Conservation (phyloP, 2,329 filamentous ascomycete genomes). For the Diaporthe vaccinii region DNA sequence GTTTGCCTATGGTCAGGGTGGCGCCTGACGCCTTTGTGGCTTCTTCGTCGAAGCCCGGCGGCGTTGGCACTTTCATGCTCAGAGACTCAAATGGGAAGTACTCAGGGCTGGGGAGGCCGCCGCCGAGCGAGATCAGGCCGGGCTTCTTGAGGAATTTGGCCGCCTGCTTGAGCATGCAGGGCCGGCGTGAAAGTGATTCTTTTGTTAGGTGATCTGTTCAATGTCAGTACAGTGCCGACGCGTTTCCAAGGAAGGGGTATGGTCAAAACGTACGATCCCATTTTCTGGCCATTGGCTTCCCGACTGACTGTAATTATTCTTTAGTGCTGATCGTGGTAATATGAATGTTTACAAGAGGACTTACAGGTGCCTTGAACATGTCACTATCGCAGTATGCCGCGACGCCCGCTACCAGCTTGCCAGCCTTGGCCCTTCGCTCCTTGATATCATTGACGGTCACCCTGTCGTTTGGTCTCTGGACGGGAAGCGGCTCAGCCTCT, state of each 20-base stretch:
- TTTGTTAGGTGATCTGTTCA: constrained; percentile 67
- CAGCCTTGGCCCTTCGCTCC: constrained; percentile 77
- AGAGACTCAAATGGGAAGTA: constrained; percentile 93
- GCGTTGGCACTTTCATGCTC: constrained; percentile 77
- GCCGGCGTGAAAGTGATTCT: constrained; percentile 73
- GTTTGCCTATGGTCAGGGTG: constrained; percentile 80
- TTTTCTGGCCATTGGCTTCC: constrained; percentile 82
- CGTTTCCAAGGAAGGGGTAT: neutral
- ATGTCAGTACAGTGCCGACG: constrained; percentile 27
- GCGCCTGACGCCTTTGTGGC: constrained; percentile 73
- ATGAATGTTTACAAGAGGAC: constrained; percentile 44
- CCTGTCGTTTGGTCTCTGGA: constrained; percentile 26
- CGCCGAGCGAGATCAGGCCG: constrained; percentile 91
- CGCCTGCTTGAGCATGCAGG: constrained; percentile 84
- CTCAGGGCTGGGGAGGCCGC: constrained; percentile 88
- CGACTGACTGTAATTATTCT: constrained; percentile 46
- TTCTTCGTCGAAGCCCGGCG: constrained; percentile 78
- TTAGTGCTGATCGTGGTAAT: neutral
- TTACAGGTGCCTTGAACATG: constrained; percentile 83
- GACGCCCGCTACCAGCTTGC: constrained; percentile 79
- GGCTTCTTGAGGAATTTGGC: constrained; percentile 84
- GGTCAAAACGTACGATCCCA: constrained; percentile 82
- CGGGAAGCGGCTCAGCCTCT: constrained; percentile 44
- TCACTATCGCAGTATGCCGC: constrained; percentile 84
- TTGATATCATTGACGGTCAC: constrained; percentile 76